Evolutionary conservation across 805 yeast species (phyloP), one percentile per base, ranked within the genome.

Genomic region (Ogataea henricii): DNA sequence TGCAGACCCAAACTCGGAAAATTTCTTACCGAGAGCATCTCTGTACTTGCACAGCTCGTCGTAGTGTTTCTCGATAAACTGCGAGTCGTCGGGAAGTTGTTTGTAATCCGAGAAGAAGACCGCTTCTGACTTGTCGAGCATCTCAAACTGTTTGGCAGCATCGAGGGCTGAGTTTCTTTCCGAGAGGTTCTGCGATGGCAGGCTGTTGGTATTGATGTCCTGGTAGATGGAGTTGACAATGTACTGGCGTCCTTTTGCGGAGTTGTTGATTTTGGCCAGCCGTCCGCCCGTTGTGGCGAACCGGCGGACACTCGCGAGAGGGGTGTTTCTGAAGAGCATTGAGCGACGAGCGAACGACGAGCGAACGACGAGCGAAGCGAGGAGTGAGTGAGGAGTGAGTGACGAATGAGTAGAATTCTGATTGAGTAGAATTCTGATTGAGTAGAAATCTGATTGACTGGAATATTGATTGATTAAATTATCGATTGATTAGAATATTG

Each of bases 51-150:
- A 46, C 30, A 78, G 54, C 43, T 76, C 79, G 12, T 64, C 64
- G 56, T 75, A 76, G 56, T 74, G 79, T 46, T 75, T 73, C 42
- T 75, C 79, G 27, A 78, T 75, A 56, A 72, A 76, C 51, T 72
- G 73, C 0, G 81, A 76, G 54, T 78, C 81, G 35, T 78, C 82
- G 0, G 83, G 83, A 16, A 78, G 56, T 52, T 78, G 82, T 29
- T 63, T 69, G 53, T 78, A 78, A 18, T 71, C 64, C 1, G 57
- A 34, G 18, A 55, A 25, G 13, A 55, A 40, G 2, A 52, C 42
- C 3, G 56, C 49, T 8, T 49, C 41, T 8, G 51, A 44, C 9
- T 34, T 45, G 22, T 51, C 49, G 16, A 57, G 37, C 9, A 45
- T 14, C 4, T 48, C 46, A 35, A 64, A 64, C 37, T 57, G 54